Evolutionary conservation across 1,284 basidiomycete species (phyloP).

Genomic region (Chiua sp.): DNA sequence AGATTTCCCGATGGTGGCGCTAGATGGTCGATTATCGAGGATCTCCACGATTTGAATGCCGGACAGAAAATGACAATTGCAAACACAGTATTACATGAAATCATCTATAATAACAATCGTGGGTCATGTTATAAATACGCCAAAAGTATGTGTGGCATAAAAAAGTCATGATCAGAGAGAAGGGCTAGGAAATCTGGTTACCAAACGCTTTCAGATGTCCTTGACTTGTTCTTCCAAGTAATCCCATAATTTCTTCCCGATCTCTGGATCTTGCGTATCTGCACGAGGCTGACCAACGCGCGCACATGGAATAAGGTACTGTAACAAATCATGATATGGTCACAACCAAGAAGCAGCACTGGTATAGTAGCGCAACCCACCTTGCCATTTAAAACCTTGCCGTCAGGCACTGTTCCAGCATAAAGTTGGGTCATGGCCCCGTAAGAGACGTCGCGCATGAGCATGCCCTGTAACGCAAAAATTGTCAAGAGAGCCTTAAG

Average conservation of each 20-base stretch:
- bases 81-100: no score
- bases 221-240: constrained; percentile 46
- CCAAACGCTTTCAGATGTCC: constrained; percentile 12
- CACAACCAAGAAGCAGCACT: background rate
- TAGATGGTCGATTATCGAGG: no score
- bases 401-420: constrained; percentile 53
- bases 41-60: no score
- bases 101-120: no score
- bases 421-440: constrained; percentile 60
- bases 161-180: no score
- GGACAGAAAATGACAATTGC: no score
- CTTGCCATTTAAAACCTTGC: constrained; percentile 49
- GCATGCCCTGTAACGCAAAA: background rate
- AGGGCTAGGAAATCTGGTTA: no score
- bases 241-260: constrained; percentile 46
- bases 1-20: no score
- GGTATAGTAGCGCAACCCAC: constrained; percentile 30
- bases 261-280: constrained; percentile 38
- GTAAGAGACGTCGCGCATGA: constrained; percentile 35
- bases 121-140: no score
- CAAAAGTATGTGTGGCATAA: no score
- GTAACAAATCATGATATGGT: background rate
- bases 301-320: constrained; percentile 56
- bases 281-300: constrained; percentile 32
- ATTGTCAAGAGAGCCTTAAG: no score